These are phyloP conservation scores for Soucietia sequanensis DNA, from an alignment of 805 yeast species.

Conservation along the genomic window DNA sequence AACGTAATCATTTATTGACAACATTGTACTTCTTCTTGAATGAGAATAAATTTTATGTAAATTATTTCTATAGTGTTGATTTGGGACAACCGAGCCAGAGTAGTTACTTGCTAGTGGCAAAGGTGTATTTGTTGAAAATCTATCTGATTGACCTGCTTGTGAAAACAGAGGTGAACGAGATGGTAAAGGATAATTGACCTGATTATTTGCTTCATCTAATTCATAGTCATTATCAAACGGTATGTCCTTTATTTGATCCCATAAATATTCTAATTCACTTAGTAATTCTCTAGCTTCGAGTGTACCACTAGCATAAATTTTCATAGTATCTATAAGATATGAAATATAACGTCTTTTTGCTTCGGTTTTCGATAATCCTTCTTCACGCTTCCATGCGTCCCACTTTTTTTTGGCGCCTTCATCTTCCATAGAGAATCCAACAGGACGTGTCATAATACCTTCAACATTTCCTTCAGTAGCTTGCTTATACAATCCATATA, in stretches of 20 bases:
- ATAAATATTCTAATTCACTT: constrained; percentile 65
- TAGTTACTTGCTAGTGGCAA: constrained; percentile 28
- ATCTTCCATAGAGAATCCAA: constrained; percentile 58
- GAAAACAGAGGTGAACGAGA: constrained; percentile 34
- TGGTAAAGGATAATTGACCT: constrained; percentile 22
- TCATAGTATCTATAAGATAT: constrained; percentile 70
- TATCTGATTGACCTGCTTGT: constrained; percentile 30
- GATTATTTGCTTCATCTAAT: constrained; percentile 6
- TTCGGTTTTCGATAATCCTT: constrained; percentile 64
- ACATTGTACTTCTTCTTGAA: constrained; percentile 37
- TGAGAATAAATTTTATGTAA: constrained; percentile 44
- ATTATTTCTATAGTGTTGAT: constrained; percentile 31
- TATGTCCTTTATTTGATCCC: constrained; percentile 68
- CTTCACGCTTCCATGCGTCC: constrained; percentile 82
- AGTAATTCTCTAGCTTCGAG: constrained; percentile 64
- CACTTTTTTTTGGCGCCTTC: constrained; percentile 71
- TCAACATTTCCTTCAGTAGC: constrained; percentile 85
- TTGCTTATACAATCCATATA: constrained; percentile 84
- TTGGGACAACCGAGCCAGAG: constrained; percentile 19
- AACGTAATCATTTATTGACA: constrained; percentile 35
- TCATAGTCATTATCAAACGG: constrained; percentile 32
- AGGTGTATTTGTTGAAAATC: constrained; percentile 37
- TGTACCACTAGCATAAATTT: constrained; percentile 63
- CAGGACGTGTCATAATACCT: constrained; percentile 65
- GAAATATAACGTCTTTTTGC: constrained; percentile 74